Evolutionary conservation across 2,329 filamentous ascomycete genomes (phyloP).

Genomic region (Alternaria dauci): DNA sequence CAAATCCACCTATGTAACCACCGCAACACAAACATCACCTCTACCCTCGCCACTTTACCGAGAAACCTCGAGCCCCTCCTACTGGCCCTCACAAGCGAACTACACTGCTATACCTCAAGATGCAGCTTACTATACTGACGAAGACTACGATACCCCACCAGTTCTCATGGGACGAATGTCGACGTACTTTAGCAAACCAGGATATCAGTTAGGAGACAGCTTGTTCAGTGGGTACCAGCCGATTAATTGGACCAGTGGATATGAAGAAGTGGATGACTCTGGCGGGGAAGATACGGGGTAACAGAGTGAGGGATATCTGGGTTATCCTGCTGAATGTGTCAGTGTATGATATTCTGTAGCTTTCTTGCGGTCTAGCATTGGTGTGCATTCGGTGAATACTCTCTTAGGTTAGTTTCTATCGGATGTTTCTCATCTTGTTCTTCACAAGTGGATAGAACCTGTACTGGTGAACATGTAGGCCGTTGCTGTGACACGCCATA

Average conservation of each 20-base stretch:
- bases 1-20: conserved; percentile 28
- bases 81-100: conserved; percentile 9
- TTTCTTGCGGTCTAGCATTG: neutral
- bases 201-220: conserved; percentile 46
- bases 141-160: conserved; percentile 28
- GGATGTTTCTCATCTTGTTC: neutral
- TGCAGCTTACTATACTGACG: neutral
- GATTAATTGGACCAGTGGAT: conserved; percentile 5
- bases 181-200: conserved; percentile 44
- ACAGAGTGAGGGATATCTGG: neutral
- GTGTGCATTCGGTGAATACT: neutral
- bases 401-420: neutral
- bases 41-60: conserved; percentile 21
- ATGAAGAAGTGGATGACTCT: neutral
- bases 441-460: neutral
- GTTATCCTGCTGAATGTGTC: neutral
- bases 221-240: conserved; percentile 35
- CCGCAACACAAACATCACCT: conserved; percentile 37
- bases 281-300: neutral
- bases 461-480: neutral
- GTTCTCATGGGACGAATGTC: conserved; percentile 45
- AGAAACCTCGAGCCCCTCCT: conserved; percentile 11
- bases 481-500: neutral
- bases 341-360: neutral
- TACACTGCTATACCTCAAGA: conserved; percentile 24